A percentile compares a stretch with the other conserved stretches of the same genome.
phyloP scores from a whole-genome alignment of 2,329 filamentous ascomycete species.

The Phialophora expanda region DNA sequence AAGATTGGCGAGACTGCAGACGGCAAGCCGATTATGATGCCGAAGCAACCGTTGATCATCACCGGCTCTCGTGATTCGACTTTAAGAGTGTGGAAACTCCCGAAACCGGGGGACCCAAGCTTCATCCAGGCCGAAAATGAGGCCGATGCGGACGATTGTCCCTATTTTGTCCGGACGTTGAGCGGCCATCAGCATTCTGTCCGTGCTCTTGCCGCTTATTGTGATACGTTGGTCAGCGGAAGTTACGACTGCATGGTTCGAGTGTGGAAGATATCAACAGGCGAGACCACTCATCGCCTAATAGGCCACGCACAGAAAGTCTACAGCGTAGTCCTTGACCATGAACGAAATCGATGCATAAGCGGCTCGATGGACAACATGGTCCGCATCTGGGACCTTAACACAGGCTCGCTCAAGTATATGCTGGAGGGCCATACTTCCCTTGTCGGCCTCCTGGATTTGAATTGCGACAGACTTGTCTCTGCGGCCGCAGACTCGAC shows the following conservation, averaged over 20 bases:
- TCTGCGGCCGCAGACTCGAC: constrained; percentile 96
- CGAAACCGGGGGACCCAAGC: constrained; percentile 74
- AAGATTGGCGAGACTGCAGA: constrained; percentile 73
- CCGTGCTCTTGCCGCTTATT: constrained; percentile 91
- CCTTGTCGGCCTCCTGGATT: constrained; percentile 87
- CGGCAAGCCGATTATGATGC: constrained; percentile 82
- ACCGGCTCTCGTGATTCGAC: constrained; percentile 96
- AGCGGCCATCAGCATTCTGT: constrained; percentile 91
- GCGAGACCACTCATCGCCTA: constrained; percentile 81
- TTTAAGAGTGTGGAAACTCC: constrained; percentile 90
- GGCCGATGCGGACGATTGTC: constrained; percentile 76
- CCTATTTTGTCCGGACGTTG: constrained; percentile 89
- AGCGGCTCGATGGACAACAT: constrained; percentile 98
- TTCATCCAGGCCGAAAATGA: constrained; percentile 81
- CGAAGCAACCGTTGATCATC: constrained; percentile 92
- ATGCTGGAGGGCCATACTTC: constrained; percentile 92
- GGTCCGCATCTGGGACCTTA: constrained; percentile 96
- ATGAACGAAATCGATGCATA: constrained; percentile 90
- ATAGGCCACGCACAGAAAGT: constrained; percentile 91
- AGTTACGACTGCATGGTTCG: constrained; percentile 95
- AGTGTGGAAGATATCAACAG: constrained; percentile 97
- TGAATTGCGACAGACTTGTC: constrained; percentile 87
- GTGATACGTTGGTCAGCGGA: constrained; percentile 93
- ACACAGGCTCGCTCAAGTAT: constrained; percentile 81
- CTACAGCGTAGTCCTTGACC: constrained; percentile 94